Percentiles rank a stretch among this genome's conserved stretches.
Conservation (phyloP, 805 yeast genomes). For the Maudiozyma saulgeensis region DNA sequence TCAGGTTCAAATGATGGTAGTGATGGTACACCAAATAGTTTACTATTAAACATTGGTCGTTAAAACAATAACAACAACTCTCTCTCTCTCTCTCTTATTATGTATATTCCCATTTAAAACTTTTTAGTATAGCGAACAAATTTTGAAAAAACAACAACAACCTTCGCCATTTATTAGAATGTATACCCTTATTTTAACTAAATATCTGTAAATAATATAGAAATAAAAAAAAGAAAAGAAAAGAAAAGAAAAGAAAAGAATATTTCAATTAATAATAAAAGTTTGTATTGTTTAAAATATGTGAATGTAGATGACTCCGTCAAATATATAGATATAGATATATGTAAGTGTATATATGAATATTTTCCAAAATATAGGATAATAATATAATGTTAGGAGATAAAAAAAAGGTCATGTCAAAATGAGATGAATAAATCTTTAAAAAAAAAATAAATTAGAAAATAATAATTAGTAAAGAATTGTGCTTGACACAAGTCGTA, state of each 20-base stretch:
- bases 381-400: neutral
- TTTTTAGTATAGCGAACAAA: neutral
- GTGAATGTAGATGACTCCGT: neutral
- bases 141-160: neutral
- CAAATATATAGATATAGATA: too few species aligned
- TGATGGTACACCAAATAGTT: constrained; percentile 38
- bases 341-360: neutral
- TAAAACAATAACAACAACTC: constrained; percentile 24
- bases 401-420: too few species aligned
- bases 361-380: neutral
- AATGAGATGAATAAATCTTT: too few species aligned
- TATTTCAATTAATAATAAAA: neutral
- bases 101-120: neutral
- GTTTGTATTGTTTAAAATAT: neutral
- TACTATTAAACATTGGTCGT: constrained; percentile 63
- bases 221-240: neutral
- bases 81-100: neutral
- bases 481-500: too few species aligned
- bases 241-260: neutral
- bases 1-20: constrained; percentile 18
- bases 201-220: neutral
- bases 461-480: too few species aligned
- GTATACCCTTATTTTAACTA: too few species aligned
- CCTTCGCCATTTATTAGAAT: too few species aligned
- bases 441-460: too few species aligned